phyloP scores from a whole-genome alignment of 805 yeast species.

The Saccharomycodes ludwigii region DNA sequence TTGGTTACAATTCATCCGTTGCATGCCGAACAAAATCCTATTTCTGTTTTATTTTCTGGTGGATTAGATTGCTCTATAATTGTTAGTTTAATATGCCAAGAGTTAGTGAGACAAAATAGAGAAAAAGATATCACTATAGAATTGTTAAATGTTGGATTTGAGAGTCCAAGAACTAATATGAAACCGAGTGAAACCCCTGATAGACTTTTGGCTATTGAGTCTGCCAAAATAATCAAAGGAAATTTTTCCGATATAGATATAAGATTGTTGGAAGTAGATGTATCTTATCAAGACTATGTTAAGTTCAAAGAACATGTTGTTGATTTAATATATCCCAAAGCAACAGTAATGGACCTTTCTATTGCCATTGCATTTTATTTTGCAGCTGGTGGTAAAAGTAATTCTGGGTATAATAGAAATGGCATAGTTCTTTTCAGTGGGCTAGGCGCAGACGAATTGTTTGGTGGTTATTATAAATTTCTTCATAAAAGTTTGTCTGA shows the following conservation, averaged over 20 bases:
- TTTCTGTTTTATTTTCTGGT: constrained; percentile 78
- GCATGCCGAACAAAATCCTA: constrained; percentile 24
- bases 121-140: constrained; percentile 34
- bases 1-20: constrained; percentile 51
- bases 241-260: constrained; percentile 32
- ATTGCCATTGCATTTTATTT: constrained; percentile 93
- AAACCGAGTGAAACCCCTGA: constrained; percentile 71
- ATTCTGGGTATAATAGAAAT: constrained; percentile 31
- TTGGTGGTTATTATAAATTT: constrained; percentile 92
- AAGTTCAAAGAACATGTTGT: constrained; percentile 38
- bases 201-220: constrained; percentile 54
- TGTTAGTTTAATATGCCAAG: constrained; percentile 36
- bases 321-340: constrained; percentile 65
- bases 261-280: constrained; percentile 54
- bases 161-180: constrained; percentile 66
- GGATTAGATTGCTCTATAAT: constrained; percentile 88
- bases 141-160: constrained; percentile 85
- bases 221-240: constrained; percentile 40
- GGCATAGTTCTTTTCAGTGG: constrained; percentile 79
- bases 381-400: constrained; percentile 44
- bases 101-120: constrained; percentile 15
- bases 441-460: constrained; percentile 92
- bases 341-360: constrained; percentile 90
- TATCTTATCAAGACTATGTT: constrained; percentile 56
- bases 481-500: constrained; percentile 30